Percentiles rank a stretch among this genome's conserved stretches.
Evolutionary conservation across 179 eudicot genomes (phyloP).

Genomic region (Patellifolia procumbens): DNA sequence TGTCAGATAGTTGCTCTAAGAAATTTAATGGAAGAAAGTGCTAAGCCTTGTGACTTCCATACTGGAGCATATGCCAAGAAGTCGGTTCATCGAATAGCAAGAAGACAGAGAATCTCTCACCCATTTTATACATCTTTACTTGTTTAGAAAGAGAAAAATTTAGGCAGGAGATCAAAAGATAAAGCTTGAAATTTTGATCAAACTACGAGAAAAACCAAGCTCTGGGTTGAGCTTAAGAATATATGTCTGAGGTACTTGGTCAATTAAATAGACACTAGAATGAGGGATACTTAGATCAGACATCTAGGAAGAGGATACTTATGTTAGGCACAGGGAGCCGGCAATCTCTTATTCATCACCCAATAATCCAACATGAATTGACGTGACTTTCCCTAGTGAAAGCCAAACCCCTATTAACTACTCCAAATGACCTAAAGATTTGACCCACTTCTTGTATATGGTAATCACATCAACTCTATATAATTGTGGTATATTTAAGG

Average conservation of each 20-base stretch:
- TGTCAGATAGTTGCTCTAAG: slow-evolving; percentile 7
- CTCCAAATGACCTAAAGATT: neutral
- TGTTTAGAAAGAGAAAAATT: neutral
- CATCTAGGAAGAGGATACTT: neutral
- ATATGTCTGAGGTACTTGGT: neutral
- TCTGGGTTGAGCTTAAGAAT: neutral
- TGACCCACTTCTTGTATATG: neutral
- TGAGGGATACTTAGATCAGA: neutral
- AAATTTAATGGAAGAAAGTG: neutral
- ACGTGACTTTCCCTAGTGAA: neutral
- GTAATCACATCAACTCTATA: neutral
- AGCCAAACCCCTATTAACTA: neutral
- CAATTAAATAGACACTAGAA: neutral
- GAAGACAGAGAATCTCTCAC: neutral
- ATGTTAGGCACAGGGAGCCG: neutral
- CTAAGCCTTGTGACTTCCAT: neutral
- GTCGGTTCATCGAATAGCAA: neutral
- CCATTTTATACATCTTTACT: neutral
- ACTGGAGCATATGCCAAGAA: neutral
- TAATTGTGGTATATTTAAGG: neutral
- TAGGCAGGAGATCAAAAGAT: neutral
- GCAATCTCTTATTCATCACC: neutral
- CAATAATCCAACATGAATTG: neutral
- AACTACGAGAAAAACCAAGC: neutral
- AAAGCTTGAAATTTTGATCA: neutral